Evolutionary conservation across 2,329 filamentous ascomycete genomes (phyloP).

Genomic region (Beauveria sp.): DNA sequence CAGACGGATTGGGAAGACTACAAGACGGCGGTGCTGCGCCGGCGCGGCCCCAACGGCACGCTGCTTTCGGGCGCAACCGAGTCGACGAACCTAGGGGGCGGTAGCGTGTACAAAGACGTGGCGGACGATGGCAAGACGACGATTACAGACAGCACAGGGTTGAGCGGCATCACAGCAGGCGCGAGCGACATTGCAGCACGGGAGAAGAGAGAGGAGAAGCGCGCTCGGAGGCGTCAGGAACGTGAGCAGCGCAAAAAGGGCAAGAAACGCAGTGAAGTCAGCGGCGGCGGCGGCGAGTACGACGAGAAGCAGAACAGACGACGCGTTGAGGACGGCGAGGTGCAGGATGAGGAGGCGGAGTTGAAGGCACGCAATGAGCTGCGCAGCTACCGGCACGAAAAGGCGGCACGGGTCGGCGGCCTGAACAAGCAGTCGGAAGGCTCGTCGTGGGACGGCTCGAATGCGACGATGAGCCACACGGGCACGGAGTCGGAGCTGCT

Average conservation of each 20-base stretch:
- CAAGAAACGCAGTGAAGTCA: conserved; percentile 17
- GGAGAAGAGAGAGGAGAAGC: conserved; percentile 48
- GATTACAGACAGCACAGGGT: conserved; percentile 35
- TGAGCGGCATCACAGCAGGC: conserved; percentile 51
- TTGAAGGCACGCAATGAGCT: conserved; percentile 60
- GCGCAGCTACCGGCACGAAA: conserved; percentile 78
- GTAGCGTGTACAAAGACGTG: conserved; percentile 73
- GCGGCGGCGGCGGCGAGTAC: conserved; percentile 19
- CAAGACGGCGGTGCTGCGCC: conserved; percentile 85
- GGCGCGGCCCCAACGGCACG: conserved; percentile 82
- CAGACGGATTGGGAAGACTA: conserved; percentile 96
- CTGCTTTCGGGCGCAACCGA: conserved; percentile 75
- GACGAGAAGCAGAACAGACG: conserved; percentile 20
- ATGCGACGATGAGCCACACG: conserved; percentile 59
- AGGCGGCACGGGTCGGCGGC: conserved; percentile 77
- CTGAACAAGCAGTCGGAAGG: conserved; percentile 78
- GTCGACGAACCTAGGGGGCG: conserved; percentile 78
- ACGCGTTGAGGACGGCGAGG: conserved; percentile 48
- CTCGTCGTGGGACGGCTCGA: conserved; percentile 68
- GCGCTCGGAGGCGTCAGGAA: conserved; percentile 37
- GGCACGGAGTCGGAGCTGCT: conserved; percentile 53
- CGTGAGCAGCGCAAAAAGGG: conserved; percentile 18
- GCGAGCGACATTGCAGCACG: conserved; percentile 48
- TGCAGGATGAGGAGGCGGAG: conserved; percentile 58
- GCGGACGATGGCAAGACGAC: conserved; percentile 41